These are phyloP conservation scores for Verticillium tricorpus DNA, from an alignment of 2,329 filamentous ascomycete species.

Conservation along the genomic window DNA sequence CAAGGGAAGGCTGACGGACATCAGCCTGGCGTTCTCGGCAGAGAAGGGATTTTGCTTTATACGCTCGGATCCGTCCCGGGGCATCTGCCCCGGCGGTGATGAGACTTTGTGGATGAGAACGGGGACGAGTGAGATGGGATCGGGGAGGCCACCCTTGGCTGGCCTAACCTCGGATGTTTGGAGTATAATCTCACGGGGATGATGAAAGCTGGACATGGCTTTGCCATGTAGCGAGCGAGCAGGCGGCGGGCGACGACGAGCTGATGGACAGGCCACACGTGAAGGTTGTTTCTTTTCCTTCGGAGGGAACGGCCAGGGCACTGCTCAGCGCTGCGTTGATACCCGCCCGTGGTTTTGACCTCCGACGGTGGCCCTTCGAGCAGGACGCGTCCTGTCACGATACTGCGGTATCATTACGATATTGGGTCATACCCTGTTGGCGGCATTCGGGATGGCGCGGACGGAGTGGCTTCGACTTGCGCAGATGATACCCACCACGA, in stretches of 20 bases:
- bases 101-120: background rate
- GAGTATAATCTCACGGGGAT: background rate
- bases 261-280: background rate
- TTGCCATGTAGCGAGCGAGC: background rate
- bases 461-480: constrained; percentile 1
- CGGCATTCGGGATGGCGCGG: background rate
- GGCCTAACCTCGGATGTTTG: background rate
- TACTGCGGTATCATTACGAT: background rate
- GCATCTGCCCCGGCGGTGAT: background rate
- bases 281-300: background rate
- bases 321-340: background rate
- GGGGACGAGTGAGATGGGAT: background rate
- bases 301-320: background rate
- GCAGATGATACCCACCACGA: constrained; percentile 3
- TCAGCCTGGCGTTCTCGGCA: background rate
- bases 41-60: background rate
- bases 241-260: background rate
- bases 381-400: background rate
- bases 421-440: background rate
- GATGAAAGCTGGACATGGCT: background rate
- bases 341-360: background rate
- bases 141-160: background rate
- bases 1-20: background rate
- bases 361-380: background rate
- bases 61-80: background rate